Conservation (phyloP, 2,329 filamentous ascomycete genomes). For the Plenodomus tracheiphilus region DNA sequence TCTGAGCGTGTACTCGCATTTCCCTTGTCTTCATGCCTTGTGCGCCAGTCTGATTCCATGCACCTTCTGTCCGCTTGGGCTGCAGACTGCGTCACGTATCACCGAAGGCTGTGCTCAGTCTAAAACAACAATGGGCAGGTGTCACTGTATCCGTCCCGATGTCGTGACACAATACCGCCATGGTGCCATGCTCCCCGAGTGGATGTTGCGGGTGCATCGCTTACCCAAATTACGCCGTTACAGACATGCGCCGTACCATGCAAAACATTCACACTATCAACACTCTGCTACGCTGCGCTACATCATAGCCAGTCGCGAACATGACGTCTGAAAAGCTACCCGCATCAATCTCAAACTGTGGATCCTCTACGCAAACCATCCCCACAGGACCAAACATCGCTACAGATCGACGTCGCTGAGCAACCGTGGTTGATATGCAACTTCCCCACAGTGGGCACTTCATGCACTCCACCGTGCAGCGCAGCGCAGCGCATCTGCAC, state of each 20-base stretch:
- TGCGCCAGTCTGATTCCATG: too few species aligned
- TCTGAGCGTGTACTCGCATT: too few species aligned
- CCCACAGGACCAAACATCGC: not conserved
- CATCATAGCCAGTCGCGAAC: not conserved
- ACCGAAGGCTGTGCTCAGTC: slow-evolving; percentile 2
- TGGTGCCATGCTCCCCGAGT: slow-evolving; percentile 3
- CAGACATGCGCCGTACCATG: not conserved
- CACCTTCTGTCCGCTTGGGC: too few species aligned
- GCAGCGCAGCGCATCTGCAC: not conserved
- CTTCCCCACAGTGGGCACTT: not conserved
- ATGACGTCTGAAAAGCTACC: not conserved
- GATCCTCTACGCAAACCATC: not conserved
- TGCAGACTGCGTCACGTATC: not conserved
- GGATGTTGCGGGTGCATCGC: slow-evolving; percentile 3
- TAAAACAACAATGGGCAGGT: slow-evolving; percentile 10
- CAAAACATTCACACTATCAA: not conserved
- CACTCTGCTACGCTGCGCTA: not conserved
- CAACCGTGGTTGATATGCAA: not conserved
- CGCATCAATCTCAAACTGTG: not conserved
- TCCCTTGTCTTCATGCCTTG: not conserved
- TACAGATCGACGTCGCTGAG: not conserved
- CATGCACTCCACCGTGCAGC: not conserved
- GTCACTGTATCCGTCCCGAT: slow-evolving; percentile 11
- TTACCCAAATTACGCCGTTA: not conserved
- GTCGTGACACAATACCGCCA: slow-evolving; percentile 15